These are phyloP conservation scores for Penicillium paneum DNA, from an alignment of 2,329 filamentous ascomycete species.

Conservation along the genomic window DNA sequence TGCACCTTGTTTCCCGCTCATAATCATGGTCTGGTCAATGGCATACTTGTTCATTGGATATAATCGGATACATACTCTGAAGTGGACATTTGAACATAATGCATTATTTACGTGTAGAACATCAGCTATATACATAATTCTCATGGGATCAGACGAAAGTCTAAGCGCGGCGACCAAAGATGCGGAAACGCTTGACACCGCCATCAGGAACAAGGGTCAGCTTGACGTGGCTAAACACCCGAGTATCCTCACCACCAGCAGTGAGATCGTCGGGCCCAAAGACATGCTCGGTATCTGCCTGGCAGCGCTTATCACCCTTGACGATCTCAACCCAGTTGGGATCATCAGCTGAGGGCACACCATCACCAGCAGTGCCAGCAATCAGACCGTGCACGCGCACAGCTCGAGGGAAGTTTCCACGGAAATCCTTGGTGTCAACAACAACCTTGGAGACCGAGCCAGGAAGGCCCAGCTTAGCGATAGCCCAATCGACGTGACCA, in stretches of 20 bases:
- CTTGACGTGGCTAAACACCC: conserved; percentile 76
- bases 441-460: conserved; percentile 39
- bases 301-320: conserved; percentile 36
- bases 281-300: conserved; percentile 42
- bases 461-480: conserved; percentile 40
- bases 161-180: conserved; percentile 61
- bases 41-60: not conserved
- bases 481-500: conserved; percentile 45
- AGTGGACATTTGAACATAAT: not conserved
- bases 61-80: not conserved
- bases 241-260: conserved; percentile 58
- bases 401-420: conserved; percentile 44
- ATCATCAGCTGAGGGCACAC: conserved; percentile 34
- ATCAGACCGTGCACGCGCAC: conserved; percentile 40
- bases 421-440: conserved; percentile 46
- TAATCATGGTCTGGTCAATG: not conserved
- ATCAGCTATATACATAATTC: conserved; percentile 3
- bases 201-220: conserved; percentile 91
- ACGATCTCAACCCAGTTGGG: conserved; percentile 39
- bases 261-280: conserved; percentile 31
- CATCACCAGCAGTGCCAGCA: conserved; percentile 6
- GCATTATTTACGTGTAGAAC: not conserved
- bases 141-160: not conserved
- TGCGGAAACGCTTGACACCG: conserved; percentile 81
- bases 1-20: not conserved